Conservation (phyloP, 164 flowering plant species). For the Vitis rupestris region DNA sequence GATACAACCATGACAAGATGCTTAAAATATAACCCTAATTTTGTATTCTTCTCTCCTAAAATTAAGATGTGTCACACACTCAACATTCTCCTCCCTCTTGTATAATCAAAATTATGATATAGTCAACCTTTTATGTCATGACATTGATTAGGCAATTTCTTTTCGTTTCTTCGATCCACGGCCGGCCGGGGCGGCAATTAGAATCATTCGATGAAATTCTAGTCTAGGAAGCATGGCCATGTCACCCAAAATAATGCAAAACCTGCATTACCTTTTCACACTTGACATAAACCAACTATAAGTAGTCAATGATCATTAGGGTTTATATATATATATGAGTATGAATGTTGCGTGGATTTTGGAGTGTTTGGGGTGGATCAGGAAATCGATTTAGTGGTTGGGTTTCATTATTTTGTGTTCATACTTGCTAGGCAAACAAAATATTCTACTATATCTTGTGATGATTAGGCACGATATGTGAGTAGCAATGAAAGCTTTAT, state of each 20-base stretch:
- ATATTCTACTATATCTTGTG: slow-evolving; percentile 1
- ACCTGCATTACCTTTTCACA: too few relatives aligned
- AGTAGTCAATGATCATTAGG: too few relatives aligned
- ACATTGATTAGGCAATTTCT: too few relatives aligned
- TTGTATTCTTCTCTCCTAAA: too few relatives aligned
- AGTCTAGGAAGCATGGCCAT: too few relatives aligned
- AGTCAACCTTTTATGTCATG: neutral
- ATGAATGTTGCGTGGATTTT: too few relatives aligned
- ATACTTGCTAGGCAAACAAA: neutral
- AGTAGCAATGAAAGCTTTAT: neutral
- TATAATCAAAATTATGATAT: neutral
- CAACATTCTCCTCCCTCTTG: slow-evolving; percentile 15
- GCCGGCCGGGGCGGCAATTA: too few relatives aligned
- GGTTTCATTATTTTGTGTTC: slow-evolving; percentile 5
- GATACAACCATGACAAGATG: neutral
- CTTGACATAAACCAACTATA: too few relatives aligned
- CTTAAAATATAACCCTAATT: neutral
- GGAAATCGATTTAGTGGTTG: neutral
- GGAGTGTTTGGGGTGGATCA: neutral
- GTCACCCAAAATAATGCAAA: too few relatives aligned
- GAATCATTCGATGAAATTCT: too few relatives aligned
- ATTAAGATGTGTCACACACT: slow-evolving; percentile 10
- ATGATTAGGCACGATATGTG: slow-evolving; percentile 11
- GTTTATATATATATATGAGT: too few relatives aligned
- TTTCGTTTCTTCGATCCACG: too few relatives aligned